phyloP scores from a whole-genome alignment of 2,329 filamentous ascomycete species.

The Diaporthe amygdali region DNA sequence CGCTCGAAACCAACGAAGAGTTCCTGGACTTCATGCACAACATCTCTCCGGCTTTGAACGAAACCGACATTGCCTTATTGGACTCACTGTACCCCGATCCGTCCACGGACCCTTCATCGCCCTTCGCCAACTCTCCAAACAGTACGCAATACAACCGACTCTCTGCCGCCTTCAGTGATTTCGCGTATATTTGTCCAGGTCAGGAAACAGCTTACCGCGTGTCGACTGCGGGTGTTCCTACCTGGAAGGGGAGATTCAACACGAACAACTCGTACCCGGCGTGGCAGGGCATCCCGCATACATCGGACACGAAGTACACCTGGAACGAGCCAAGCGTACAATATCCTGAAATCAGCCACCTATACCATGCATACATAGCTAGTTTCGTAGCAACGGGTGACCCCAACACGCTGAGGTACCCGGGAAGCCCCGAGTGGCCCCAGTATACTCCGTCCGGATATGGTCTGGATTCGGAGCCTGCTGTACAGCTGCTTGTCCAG shows the following conservation, averaged over 20 bases:
- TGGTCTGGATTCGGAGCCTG: conserved; percentile 31
- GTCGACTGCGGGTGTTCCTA: conserved; percentile 37
- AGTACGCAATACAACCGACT: conserved; percentile 51
- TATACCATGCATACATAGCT: conserved; percentile 43
- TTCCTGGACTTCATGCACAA: conserved; percentile 43
- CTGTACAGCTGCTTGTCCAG: conserved; percentile 39
- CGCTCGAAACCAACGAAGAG: conserved; percentile 40
- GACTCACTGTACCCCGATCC: conserved; percentile 42
- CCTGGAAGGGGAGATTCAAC: conserved; percentile 45
- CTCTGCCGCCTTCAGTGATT: conserved; percentile 49
- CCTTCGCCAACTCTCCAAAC: conserved; percentile 42
- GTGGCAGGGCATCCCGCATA: conserved; percentile 45
- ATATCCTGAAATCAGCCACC: conserved; percentile 40
- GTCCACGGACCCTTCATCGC: conserved; percentile 37
- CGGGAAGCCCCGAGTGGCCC: conserved; percentile 33
- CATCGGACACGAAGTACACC: conserved; percentile 40
- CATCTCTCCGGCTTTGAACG: conserved; percentile 37
- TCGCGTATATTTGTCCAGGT: conserved; percentile 48
- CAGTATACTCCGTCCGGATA: conserved; percentile 32
- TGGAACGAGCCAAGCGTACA: conserved; percentile 42
- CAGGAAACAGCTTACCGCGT: conserved; percentile 49
- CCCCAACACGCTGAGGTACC: conserved; percentile 35
- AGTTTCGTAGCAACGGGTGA: conserved; percentile 43
- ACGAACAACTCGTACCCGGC: conserved; percentile 39
- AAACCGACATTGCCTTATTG: conserved; percentile 35